Evolutionary conservation across 2,329 filamentous ascomycete species (phyloP).

Genomic region (Drechslerella stenobrocha): DNA sequence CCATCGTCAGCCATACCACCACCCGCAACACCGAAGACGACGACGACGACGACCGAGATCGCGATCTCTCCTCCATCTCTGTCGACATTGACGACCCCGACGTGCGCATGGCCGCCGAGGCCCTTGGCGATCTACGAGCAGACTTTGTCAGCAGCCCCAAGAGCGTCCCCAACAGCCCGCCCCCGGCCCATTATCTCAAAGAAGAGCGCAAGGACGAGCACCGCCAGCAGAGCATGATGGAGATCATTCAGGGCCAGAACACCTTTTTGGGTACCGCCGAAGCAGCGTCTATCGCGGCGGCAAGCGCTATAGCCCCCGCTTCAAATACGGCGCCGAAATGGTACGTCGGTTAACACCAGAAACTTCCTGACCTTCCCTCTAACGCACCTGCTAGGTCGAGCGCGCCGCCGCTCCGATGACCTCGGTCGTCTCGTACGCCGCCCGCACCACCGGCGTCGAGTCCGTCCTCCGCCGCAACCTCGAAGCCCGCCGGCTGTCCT

Average conservation of each 20-base stretch:
- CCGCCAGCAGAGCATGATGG: conserved; percentile 58
- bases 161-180: conserved; percentile 50
- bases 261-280: conserved; percentile 57
- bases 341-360: conserved; percentile 16
- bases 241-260: conserved; percentile 65
- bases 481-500: conserved; percentile 46
- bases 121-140: conserved; percentile 69
- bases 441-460: conserved; percentile 83
- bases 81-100: conserved; percentile 65
- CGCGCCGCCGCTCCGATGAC: conserved; percentile 80
- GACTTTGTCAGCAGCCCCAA: conserved; percentile 52
- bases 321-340: conserved; percentile 72
- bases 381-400: no score
- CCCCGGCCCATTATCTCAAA: conserved; percentile 41
- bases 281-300: conserved; percentile 44
- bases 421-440: conserved; percentile 81
- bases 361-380: no score
- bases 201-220: conserved; percentile 56
- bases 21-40: conserved; percentile 45
- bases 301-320: conserved; percentile 71
- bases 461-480: conserved; percentile 83
- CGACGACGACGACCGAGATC: conserved; percentile 23
- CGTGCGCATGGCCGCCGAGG: conserved; percentile 72
- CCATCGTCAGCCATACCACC: conserved; percentile 38
- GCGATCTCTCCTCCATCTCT: conserved; percentile 11